Evolutionary conservation across 2,329 filamentous ascomycete species (phyloP).

Genomic region (Falciphora oryzae): DNA sequence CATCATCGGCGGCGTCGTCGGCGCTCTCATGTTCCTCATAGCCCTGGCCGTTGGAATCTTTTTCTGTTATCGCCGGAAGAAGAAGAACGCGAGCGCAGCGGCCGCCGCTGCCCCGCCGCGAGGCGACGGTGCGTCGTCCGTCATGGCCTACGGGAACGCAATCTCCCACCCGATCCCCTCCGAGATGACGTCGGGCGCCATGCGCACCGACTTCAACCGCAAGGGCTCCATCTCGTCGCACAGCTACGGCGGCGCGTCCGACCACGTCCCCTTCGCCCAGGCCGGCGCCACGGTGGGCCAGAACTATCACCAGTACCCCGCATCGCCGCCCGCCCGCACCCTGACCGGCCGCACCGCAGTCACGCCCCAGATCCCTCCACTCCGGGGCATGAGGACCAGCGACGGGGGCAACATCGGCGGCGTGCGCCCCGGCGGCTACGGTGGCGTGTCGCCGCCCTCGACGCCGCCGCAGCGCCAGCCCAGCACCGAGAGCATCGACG

Average conservation of each 20-base stretch:
- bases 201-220: constrained; percentile 50
- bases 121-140: constrained; percentile 17
- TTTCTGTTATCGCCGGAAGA: constrained; percentile 30
- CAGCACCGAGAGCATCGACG: constrained; percentile 45
- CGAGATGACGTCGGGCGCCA: constrained; percentile 28
- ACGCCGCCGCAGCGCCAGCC: constrained; percentile 32
- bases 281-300: constrained; percentile 12
- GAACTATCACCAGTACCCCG: constrained; percentile 22
- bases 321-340: constrained; percentile 17
- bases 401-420: constrained; percentile 20
- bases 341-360: constrained; percentile 6
- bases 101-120: constrained; percentile 7
- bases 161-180: constrained; percentile 55
- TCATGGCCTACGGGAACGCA: constrained; percentile 38
- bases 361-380: constrained; percentile 22
- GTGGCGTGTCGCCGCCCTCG: constrained; percentile 15
- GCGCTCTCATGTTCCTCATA: constrained; percentile 36
- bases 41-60: constrained; percentile 32
- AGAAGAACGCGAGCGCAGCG: constrained; percentile 15
- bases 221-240: constrained; percentile 20
- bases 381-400: constrained; percentile 32
- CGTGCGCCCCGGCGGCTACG: constrained; percentile 9
- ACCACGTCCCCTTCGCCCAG: constrained; percentile 11
- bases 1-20: constrained; percentile 43
- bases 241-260: constrained; percentile 3